Conservation (phyloP, 257 asterid species). For the Capsicum rhomboideum region DNA sequence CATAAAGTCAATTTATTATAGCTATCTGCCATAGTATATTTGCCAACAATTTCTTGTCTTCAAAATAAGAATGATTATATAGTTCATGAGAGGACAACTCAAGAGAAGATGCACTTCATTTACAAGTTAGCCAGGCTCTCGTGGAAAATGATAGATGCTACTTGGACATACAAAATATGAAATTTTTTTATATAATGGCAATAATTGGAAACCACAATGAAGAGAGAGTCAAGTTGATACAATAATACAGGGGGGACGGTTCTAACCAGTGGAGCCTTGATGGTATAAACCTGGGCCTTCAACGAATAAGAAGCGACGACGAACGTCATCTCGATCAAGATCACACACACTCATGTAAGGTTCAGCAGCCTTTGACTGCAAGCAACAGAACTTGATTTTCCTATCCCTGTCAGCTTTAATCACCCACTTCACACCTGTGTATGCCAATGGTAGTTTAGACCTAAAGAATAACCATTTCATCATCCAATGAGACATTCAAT, state of each 20-base stretch:
- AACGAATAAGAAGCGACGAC: constrained; percentile 67
- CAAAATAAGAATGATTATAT: not conserved
- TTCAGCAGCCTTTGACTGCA: constrained; percentile 89
- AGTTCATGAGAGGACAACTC: not conserved
- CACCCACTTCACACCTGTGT: constrained; percentile 73
- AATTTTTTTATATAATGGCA: not conserved
- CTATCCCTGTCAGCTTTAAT: constrained; percentile 61
- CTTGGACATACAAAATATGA: not conserved
- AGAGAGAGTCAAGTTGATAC: not conserved
- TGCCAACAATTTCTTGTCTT: not conserved
- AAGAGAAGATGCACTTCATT: not conserved
- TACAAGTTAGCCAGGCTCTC: not conserved
- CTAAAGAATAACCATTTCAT: not conserved
- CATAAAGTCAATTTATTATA: not conserved
- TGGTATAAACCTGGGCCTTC: constrained; percentile 78
- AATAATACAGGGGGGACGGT: not conserved
- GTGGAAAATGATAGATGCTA: not conserved
- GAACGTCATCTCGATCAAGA: constrained; percentile 60
- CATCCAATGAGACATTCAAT: not conserved
- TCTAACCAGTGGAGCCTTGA: constrained; percentile 81
- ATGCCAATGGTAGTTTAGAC: not conserved
- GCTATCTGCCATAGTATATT: not conserved
- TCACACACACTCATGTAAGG: constrained; percentile 72
- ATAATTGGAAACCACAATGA: not conserved
- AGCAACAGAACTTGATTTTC: constrained; percentile 83